phyloP scores from a whole-genome alignment of 176 grass and related monocot species.

The Eleusine indica region DNA sequence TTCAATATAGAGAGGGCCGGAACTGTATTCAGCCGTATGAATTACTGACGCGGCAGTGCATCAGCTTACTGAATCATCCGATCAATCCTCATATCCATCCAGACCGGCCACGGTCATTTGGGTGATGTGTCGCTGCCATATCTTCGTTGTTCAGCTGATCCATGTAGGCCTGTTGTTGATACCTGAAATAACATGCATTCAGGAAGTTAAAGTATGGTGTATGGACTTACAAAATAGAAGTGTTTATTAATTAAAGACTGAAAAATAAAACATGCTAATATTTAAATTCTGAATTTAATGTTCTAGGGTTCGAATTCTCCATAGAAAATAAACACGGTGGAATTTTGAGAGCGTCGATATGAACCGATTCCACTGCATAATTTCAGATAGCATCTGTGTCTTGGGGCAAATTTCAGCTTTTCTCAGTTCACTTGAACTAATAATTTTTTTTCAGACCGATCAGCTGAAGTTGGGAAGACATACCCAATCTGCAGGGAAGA shows the following conservation, averaged over 20 bases:
- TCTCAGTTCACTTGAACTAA: neutral
- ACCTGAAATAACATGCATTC: constrained; percentile 32
- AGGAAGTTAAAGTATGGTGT: neutral
- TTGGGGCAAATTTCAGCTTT: neutral
- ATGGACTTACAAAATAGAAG: neutral
- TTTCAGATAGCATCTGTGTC: neutral
- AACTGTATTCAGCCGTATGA: neutral
- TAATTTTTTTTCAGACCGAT: neutral
- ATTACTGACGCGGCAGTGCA: neutral
- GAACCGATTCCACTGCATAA: neutral
- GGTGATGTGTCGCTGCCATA: constrained; percentile 15
- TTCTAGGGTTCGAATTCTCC: neutral
- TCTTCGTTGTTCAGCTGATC: constrained; percentile 43
- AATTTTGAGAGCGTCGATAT: neutral
- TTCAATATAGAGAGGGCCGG: neutral
- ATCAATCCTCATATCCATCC: constrained; percentile 47
- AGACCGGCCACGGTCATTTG: constrained; percentile 14
- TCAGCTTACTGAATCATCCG: neutral
- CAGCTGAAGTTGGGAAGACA: neutral
- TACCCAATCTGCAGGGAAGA: constrained; percentile 49
- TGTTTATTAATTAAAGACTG: neutral
- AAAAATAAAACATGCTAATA: neutral
- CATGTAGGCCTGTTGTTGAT: constrained; percentile 39
- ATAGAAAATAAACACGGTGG: neutral
- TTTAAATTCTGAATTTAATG: neutral